Evolutionary conservation across 2,329 filamentous ascomycete species (phyloP).

Genomic region (Parafenestella ontariensis): DNA sequence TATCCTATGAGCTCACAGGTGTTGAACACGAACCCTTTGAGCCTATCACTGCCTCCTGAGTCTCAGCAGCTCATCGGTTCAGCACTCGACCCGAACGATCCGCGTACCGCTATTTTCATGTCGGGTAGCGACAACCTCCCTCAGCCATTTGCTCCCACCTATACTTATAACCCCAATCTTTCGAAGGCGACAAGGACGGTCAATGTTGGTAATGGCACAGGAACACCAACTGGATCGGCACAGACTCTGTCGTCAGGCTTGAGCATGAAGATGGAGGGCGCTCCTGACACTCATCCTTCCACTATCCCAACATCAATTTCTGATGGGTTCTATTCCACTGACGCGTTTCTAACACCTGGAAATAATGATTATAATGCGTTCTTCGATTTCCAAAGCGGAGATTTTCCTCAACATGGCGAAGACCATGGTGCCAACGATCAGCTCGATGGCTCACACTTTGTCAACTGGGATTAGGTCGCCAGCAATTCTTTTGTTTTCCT

Average conservation of each 20-base stretch:
- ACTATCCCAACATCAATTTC: conserved; percentile 26
- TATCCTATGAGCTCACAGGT: conserved; percentile 39
- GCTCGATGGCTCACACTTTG: conserved; percentile 28
- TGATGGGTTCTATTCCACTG: conserved; percentile 28
- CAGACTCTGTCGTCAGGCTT: conserved; percentile 52
- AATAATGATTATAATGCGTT: conserved; percentile 29
- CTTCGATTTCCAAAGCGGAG: conserved; percentile 28
- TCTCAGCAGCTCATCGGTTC: conserved; percentile 61
- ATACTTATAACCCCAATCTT: conserved; percentile 56
- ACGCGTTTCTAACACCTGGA: conserved; percentile 28
- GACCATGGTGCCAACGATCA: conserved; percentile 26
- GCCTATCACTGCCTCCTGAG: conserved; percentile 59
- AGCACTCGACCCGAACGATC: conserved; percentile 54
- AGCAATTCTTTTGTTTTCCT: not conserved
- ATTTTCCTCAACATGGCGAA: conserved; percentile 20
- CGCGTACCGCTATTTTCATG: conserved; percentile 56
- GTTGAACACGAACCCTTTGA: conserved; percentile 54
- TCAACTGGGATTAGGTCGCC: conserved; percentile 30
- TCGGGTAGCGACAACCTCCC: conserved; percentile 50
- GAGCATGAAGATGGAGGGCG: conserved; percentile 25
- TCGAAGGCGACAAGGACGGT: conserved; percentile 34
- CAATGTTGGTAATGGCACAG: conserved; percentile 10
- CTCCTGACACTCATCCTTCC: conserved; percentile 18
- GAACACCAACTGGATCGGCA: conserved; percentile 47
- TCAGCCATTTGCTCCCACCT: conserved; percentile 50